Conservation (phyloP, 2,329 filamentous ascomycete species). For the Cercospora sp. region DNA sequence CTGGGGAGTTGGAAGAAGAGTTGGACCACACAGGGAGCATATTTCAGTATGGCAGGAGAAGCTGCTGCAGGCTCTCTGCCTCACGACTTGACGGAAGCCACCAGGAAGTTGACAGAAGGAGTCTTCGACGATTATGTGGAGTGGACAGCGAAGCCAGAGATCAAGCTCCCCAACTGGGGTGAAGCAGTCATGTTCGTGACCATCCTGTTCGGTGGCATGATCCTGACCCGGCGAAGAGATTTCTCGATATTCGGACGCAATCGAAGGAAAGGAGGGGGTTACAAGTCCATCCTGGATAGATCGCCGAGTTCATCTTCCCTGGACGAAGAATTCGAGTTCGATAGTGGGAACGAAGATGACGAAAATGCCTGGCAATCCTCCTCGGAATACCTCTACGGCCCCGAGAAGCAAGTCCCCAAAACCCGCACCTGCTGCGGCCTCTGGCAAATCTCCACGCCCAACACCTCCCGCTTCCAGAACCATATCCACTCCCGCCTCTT, state of each 20-base stretch:
- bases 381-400: conserved; percentile 32
- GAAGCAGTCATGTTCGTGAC: conserved; percentile 47
- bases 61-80: conserved; percentile 10
- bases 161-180: conserved; percentile 26
- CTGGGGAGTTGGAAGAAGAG: not conserved
- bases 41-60: conserved; percentile 13
- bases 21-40: not conserved
- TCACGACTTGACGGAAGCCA: conserved; percentile 11
- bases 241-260: conserved; percentile 45
- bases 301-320: conserved; percentile 8
- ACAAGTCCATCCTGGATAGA: conserved; percentile 40
- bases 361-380: conserved; percentile 6
- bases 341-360: conserved; percentile 42
- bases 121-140: conserved; percentile 20
- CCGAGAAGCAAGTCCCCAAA: conserved; percentile 50
- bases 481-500: conserved; percentile 63
- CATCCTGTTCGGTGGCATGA: conserved; percentile 53
- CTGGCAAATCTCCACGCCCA: conserved; percentile 42
- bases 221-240: conserved; percentile 50
- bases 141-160: conserved; percentile 25
- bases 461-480: conserved; percentile 57
- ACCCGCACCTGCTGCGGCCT: conserved; percentile 55
- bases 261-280: conserved; percentile 24
- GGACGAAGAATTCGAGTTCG: conserved; percentile 44
- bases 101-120: conserved; percentile 3